Conservation (phyloP, 805 yeast species). For the Isabelozyma heimii region DNA sequence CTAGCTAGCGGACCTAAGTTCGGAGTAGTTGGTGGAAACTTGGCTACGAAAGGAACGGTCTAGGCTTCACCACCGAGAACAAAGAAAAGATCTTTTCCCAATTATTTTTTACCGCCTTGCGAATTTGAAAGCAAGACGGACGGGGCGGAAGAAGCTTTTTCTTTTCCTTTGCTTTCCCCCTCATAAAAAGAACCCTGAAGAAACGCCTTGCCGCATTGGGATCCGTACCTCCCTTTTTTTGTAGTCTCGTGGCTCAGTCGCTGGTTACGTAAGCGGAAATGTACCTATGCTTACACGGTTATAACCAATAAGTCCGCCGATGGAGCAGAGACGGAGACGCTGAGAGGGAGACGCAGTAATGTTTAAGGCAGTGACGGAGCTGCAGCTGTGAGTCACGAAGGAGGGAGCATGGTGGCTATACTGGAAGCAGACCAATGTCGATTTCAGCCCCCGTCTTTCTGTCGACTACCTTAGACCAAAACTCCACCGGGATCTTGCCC, state of each 20-base stretch:
- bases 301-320: too few species aligned
- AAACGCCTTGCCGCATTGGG: background rate
- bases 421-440: background rate
- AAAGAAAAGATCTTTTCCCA: background rate
- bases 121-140: background rate
- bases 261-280: too few species aligned
- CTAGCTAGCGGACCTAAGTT: background rate
- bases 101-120: background rate
- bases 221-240: background rate
- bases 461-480: slow-evolving; percentile 33
- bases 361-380: too few species aligned
- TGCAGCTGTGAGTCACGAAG: too few species aligned
- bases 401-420: background rate
- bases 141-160: background rate
- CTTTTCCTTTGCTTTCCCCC: too few species aligned
- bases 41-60: background rate
- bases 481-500: slow-evolving; percentile 49
- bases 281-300: too few species aligned
- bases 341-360: too few species aligned
- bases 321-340: too few species aligned
- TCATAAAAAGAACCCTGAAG: too few species aligned
- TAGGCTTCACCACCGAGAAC: background rate
- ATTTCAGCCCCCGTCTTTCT: slow-evolving; percentile 1
- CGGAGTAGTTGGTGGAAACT: background rate
- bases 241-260: too few species aligned